phyloP scores from a whole-genome alignment of 1,284 basidiomycete species.

The Apiotrichum akiyoshidainum region DNA sequence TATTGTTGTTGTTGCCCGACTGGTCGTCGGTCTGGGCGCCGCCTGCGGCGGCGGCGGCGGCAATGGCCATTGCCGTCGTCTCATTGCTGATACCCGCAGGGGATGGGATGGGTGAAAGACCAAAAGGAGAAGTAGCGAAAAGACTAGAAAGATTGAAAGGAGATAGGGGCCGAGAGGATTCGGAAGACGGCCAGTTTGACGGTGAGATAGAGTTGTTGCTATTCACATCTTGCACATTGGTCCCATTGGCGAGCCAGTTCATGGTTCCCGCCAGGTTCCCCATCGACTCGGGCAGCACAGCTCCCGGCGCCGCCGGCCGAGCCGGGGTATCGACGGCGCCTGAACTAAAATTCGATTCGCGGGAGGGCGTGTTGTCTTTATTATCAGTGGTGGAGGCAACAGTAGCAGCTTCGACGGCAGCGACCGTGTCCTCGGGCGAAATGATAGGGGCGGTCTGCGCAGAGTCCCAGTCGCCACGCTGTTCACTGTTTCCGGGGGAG shows the following conservation, averaged over 20 bases:
- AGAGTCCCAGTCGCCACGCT: conserved; percentile 27
- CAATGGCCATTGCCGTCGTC: conserved; percentile 20
- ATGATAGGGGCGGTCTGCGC: neutral
- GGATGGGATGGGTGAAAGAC: conserved; percentile 6
- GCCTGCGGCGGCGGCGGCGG: conserved; percentile 14
- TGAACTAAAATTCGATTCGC: conserved; percentile 23
- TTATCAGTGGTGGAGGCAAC: neutral
- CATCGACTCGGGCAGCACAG: conserved; percentile 30
- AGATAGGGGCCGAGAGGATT: conserved; percentile 26
- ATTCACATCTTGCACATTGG: conserved; percentile 3
- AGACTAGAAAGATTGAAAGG: conserved; percentile 37
- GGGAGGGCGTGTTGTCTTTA: conserved; percentile 7
- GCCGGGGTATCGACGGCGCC: conserved; percentile 30
- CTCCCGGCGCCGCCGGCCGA: conserved; percentile 31
- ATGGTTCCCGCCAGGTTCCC: conserved; percentile 42
- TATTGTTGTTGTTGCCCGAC: conserved; percentile 2
- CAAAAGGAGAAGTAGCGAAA: conserved; percentile 37
- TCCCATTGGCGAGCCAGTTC: conserved; percentile 34
- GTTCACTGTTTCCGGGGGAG: neutral
- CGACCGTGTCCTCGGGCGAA: conserved; percentile 4
- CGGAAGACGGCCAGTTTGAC: conserved; percentile 9
- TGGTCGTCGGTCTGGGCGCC: neutral
- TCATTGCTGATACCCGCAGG: conserved; percentile 15
- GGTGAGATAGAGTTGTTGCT: neutral
- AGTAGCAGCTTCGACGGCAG: conserved; percentile 18